phyloP scores from a whole-genome alignment of 176 grass and related monocot genomes.

The Aegilops umbellulata region DNA sequence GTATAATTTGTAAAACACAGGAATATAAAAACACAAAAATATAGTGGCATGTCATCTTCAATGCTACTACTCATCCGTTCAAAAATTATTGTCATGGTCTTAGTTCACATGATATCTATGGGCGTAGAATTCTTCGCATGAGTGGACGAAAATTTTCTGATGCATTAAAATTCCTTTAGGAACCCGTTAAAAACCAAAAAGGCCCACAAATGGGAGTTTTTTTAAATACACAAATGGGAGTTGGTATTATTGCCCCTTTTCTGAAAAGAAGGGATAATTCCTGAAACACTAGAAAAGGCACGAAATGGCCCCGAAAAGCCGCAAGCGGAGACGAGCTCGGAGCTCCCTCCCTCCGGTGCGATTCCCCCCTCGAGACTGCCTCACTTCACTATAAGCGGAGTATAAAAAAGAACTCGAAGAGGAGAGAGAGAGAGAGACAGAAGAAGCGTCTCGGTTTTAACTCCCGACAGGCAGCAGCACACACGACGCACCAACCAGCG shows the following conservation, averaged over 20 bases:
- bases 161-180: too few relatives aligned
- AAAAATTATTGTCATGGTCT: too few relatives aligned
- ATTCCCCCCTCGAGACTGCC: not conserved
- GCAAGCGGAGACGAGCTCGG: not conserved
- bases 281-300: constrained; percentile 7
- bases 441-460: constrained; percentile 37
- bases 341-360: not conserved
- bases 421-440: not conserved
- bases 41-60: too few relatives aligned
- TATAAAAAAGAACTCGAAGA: not conserved
- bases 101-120: too few relatives aligned
- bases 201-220: too few relatives aligned
- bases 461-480: constrained; percentile 39
- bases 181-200: too few relatives aligned
- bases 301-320: constrained; percentile 2
- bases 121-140: too few relatives aligned
- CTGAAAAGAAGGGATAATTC: not conserved
- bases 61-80: too few relatives aligned
- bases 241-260: not conserved
- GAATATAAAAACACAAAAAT: too few relatives aligned
- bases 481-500: constrained; percentile 21
- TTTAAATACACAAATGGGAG: too few relatives aligned
- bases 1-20: too few relatives aligned
- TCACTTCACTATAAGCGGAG: not conserved
- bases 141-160: too few relatives aligned